Conservation (phyloP, 345 rosid genomes). For the Arabis hirsuta region DNA sequence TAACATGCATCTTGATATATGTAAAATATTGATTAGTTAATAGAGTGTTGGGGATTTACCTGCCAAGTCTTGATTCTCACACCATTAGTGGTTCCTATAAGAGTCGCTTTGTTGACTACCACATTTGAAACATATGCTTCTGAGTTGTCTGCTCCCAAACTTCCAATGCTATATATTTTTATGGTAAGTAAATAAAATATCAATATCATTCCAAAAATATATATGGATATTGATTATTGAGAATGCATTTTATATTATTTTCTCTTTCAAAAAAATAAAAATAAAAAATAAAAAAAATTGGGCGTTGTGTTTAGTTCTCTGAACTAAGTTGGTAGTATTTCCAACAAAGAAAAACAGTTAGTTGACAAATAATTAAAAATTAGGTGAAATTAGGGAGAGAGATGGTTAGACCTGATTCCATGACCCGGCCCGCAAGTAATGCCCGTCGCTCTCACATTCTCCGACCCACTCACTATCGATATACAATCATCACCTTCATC, state of each 20-base stretch:
- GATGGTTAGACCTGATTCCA: conserved; percentile 76
- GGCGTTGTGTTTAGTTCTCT: not conserved
- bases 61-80: conserved; percentile 96
- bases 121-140: conserved; percentile 79
- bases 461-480: conserved; percentile 85
- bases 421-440: conserved; percentile 96
- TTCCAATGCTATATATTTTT: conserved; percentile 63
- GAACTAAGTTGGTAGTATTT: conserved; percentile 20
- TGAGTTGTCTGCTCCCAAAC: conserved; percentile 70
- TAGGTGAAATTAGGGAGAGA: conserved; percentile 42
- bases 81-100: conserved; percentile 81
- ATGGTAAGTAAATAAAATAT: not conserved
- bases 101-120: conserved; percentile 58
- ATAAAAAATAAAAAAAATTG: too few relatives aligned
- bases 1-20: not conserved
- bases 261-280: not conserved
- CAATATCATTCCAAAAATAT: not conserved
- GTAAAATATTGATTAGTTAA: not conserved
- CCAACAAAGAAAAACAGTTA: conserved; percentile 25
- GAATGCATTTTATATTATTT: conserved; percentile 8
- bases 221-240: not conserved
- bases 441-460: conserved; percentile 71
- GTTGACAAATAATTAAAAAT: not conserved
- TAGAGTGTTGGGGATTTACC: conserved; percentile 48
- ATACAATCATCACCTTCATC: conserved; percentile 88